Evolutionary conservation across 768 basidiomycete genomes (phyloP), one percentile per base, ranked within the genome.

Genomic region (Pulveroboletus frians): DNA sequence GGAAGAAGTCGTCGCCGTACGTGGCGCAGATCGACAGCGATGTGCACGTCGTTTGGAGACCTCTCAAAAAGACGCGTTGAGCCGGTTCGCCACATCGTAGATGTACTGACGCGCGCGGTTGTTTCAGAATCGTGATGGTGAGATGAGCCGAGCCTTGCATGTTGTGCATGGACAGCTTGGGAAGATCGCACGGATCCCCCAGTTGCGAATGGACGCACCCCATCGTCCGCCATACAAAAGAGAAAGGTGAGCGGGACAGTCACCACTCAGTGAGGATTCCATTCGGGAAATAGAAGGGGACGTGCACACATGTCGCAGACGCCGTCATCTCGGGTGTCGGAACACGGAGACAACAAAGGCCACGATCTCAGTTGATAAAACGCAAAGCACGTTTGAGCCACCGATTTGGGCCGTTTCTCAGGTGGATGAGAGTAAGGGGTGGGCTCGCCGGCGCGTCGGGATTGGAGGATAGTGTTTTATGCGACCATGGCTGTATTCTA

Each of bases 351-450:
- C 21, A 13, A 14, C 5, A 27, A 13, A 34, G 20, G 26, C 39
- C 29, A 20, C 17, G 31, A 31, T 49, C 9, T 41, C 42, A n/a
- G 32, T 45, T 34, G 43, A 45, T 2, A 7, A 7, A 20, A 20
- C 45, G 41, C 41, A 32, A 55, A 34, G 32, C 53, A 43, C 1
- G 42, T 32, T 39, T 43, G 43, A 23, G 37, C 36, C 17, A 34
- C 27, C 15, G n/a, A 26, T 27, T 41, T 27, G 17, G 30, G n/a
- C 10, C 20, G 30, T 31, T 14, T 49, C 39, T 50, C 43, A 41
- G 42, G 35, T 26, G 10, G 29, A 36, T 17, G n/a, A 39, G 18
- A 34, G 31, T 21, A 13, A 11, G 34, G 9, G 35, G 27, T 31
- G 18, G 18, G 8, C 1, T 35, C 13, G 21, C 26, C 27, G 42